These are phyloP conservation scores for Gossypium trilobum DNA, from an alignment of 441 rosid species.

Conservation along the genomic window DNA sequence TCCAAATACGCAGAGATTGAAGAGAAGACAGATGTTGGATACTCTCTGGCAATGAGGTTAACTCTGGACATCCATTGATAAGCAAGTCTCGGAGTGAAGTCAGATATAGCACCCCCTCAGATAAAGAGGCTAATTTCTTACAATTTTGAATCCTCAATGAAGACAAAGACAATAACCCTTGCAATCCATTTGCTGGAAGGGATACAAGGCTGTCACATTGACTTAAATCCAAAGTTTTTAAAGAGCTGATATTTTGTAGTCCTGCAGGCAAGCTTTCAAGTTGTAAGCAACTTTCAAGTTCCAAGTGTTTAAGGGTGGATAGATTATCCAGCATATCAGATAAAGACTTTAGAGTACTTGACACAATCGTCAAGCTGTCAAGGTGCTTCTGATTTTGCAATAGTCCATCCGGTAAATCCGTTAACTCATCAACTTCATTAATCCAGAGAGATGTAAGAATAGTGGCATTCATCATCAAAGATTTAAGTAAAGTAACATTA, in stretches of 20 bases:
- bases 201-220: background rate
- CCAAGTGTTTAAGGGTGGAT: background rate
- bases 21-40: constrained; percentile 1
- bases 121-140: background rate
- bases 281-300: rapidly evolving
- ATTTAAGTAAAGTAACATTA: background rate
- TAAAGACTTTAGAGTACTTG: background rate
- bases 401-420: background rate
- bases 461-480: background rate
- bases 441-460: background rate
- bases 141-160: rapidly evolving
- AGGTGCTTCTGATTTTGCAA: constrained; percentile 5
- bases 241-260: background rate
- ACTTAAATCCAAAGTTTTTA: background rate
- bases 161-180: constrained; percentile 8
- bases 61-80: background rate
- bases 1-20: background rate
- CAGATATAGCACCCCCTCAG: background rate
- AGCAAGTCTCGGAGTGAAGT: background rate
- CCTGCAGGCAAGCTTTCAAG: constrained; percentile 17
- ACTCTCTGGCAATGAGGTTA: background rate
- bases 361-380: background rate
- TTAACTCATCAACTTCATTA: background rate
- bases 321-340: background rate
- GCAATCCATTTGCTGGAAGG: background rate